Conservation (phyloP, 441 rosid genomes). For the Populus trichocarpa region DNA sequence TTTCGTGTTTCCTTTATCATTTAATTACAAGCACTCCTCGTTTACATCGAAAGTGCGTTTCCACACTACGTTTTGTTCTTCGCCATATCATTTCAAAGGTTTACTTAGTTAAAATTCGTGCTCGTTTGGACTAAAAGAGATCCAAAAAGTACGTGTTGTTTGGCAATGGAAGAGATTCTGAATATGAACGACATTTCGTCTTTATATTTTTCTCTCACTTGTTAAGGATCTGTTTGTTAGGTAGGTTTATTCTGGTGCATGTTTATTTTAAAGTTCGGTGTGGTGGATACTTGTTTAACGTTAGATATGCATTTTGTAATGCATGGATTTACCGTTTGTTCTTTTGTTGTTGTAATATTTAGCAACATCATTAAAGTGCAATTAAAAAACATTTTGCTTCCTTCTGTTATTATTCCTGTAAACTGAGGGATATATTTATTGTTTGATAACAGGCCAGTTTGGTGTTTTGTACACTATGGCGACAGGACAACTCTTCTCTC, state of each 20-base stretch:
- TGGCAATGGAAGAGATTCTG: not conserved
- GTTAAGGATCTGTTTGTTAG: not conserved
- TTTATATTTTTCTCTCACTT: not conserved
- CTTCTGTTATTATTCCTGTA: not conserved
- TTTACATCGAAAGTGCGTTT: not conserved
- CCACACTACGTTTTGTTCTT: too few relatives aligned
- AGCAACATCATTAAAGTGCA: not conserved
- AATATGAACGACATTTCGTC: not conserved
- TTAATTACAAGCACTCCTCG: not conserved
- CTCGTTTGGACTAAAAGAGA: not conserved
- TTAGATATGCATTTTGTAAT: not conserved
- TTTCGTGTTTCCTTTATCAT: not conserved
- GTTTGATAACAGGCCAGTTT: constrained; percentile 21
- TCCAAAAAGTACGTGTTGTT: not conserved
- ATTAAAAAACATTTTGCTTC: not conserved
- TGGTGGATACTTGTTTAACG: not conserved
- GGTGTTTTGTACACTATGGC: constrained; percentile 53
- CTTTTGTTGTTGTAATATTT: not conserved
- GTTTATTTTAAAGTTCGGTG: not conserved
- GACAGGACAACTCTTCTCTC: constrained; percentile 87
- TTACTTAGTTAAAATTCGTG: not conserved
- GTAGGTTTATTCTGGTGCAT: not conserved
- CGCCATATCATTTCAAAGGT: not conserved
- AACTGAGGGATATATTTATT: not conserved
- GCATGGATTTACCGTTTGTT: not conserved